phyloP scores from a whole-genome alignment of 441 rosid species.

The Populus hybrid region DNA sequence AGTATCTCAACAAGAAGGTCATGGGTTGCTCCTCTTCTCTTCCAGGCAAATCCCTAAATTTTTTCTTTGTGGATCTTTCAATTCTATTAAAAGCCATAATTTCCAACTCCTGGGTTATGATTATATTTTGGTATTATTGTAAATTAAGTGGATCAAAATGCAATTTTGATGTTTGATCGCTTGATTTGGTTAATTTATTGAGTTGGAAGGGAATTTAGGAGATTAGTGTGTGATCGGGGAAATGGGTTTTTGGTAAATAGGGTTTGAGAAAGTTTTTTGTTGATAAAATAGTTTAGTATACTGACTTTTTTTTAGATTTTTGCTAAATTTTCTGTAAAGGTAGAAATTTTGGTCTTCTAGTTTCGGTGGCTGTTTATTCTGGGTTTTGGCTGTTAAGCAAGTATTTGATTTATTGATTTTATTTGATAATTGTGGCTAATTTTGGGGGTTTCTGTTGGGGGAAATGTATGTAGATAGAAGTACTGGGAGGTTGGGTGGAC shows the following conservation, averaged over 20 bases:
- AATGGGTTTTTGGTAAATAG: constrained; percentile 5
- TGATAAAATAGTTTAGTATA: background rate
- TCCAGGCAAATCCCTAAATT: constrained; percentile 44
- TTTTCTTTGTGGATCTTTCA: background rate
- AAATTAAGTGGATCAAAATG: background rate
- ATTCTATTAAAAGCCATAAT: background rate
- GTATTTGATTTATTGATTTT: background rate
- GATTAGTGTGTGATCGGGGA: background rate
- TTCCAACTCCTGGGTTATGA: background rate
- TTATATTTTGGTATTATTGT: background rate
- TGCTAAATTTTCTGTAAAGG: background rate
- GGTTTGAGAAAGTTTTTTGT: constrained; percentile 1
- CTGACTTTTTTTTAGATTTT: background rate
- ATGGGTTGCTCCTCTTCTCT: constrained; percentile 95
- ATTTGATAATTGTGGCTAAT: background rate
- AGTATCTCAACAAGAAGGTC: background rate
- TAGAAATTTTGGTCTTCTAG: background rate
- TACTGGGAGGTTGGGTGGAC: constrained; percentile 56
- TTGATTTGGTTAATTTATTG: background rate
- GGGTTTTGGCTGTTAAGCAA: background rate
- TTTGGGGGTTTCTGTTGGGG: background rate
- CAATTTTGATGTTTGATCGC: background rate
- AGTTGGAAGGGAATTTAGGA: background rate
- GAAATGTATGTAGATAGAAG: constrained; percentile 48
- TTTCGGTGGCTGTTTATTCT: background rate